phyloP scores from a whole-genome alignment of 495 filamentous ascomycete species.

The Lasiosphaeria miniovina region DNA sequence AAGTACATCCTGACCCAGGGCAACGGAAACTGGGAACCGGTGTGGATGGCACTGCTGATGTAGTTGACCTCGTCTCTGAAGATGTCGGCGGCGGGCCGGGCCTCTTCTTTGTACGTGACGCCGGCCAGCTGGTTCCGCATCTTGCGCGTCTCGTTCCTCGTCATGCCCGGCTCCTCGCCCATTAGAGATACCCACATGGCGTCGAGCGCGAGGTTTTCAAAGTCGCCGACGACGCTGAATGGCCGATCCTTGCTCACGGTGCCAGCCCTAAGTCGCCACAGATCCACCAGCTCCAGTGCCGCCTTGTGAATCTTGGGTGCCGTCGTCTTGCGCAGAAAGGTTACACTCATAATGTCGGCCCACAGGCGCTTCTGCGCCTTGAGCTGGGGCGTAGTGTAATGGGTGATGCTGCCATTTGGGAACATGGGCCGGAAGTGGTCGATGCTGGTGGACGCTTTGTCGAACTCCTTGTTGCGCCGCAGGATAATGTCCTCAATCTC shows the following conservation, averaged over 20 bases:
- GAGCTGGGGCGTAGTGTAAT: constrained; percentile 28
- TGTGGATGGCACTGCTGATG: constrained; percentile 20
- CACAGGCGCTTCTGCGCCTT: constrained; percentile 32
- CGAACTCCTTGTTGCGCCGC: constrained; percentile 33
- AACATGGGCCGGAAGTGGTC: constrained; percentile 26
- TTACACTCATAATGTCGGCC: constrained; percentile 31
- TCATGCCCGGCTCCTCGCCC: constrained; percentile 25
- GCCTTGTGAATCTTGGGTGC: constrained; percentile 30
- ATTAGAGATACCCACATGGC: constrained; percentile 34
- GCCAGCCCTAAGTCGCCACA: constrained; percentile 33
- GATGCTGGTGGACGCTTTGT: constrained; percentile 17
- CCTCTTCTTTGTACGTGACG: neutral
- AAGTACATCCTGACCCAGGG: constrained; percentile 18
- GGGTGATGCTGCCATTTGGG: constrained; percentile 22
- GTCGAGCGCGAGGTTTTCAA: constrained; percentile 34
- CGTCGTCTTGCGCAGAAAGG: constrained; percentile 31
- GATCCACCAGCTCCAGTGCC: constrained; percentile 27
- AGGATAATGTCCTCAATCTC: constrained; percentile 31
- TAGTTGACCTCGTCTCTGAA: constrained; percentile 25
- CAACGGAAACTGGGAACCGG: constrained; percentile 7
- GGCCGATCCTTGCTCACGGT: constrained; percentile 15
- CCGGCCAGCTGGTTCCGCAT: constrained; percentile 19
- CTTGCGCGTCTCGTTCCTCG: constrained; percentile 16
- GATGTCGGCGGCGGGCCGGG: constrained; percentile 1
- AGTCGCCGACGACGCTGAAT: constrained; percentile 29